Base-by-base conservation (phyloP, 805 yeast species). In the Hanseniaspora mollemarum region DNA sequence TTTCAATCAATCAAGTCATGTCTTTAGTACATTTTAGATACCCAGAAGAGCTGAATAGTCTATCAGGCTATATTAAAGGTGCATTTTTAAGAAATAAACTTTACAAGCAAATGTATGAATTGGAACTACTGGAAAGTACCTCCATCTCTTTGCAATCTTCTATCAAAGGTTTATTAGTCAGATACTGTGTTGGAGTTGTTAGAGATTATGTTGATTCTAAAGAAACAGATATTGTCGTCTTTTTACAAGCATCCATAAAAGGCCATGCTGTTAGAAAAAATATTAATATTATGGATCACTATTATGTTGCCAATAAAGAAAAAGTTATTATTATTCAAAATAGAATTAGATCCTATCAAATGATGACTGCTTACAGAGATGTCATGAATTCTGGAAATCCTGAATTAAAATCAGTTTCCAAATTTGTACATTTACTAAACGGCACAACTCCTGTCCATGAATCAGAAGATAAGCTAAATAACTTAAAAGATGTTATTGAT, bases 311-410 rank as follows among this genome's bases (percentile, higher is more conserved):
- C 4, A 79, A 85, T 58, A 60, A 75, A 36, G 73, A 71, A n/a
- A 71, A 75, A 36, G 76, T 92, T 15, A 70, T 86, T 54, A 75
- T 71, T 58, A 76, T 88, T 16, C 98, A 92, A 67, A 80, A 87
- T 44, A 70, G 71, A 35, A 73, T 90, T 51, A 75, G 87, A 52
- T 80, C 87, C 29, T 71, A 73, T 56, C 74, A 77, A 50, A 81
- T 82, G 53, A 81, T 81, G 12, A 72, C 70, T 31, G 92, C 95
- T 1, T 92, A 86, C 65, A 75, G 74, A 53, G 76, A 84, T 2
- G 68, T 92, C 52, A 76, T 85, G 44, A 73, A 76, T 9, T 78
- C 76, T 62, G 75, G 73, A 35, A 81, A 83, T 58, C 96, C 97
- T 0, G 83, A 94, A 0, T 66, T 92, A 44, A 67, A 80, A 29